Percentiles rank a stretch among this genome's conserved stretches.
Conservation (phyloP, 257 asterid genomes). For the Rubia yunnanensis region DNA sequence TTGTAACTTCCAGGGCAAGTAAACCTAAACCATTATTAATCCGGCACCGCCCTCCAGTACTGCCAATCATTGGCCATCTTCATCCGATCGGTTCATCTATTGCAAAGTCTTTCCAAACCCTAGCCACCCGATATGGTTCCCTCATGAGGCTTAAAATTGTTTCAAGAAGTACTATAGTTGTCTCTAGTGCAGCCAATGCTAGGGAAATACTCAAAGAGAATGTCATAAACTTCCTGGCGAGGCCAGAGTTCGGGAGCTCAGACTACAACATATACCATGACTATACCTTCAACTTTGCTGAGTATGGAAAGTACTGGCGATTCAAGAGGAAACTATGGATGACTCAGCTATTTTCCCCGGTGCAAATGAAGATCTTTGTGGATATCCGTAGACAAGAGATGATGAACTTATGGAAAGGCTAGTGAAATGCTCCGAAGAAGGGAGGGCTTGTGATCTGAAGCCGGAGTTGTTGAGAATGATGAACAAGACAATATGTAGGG, state of each 20-base stretch:
- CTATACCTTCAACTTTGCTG: conserved; percentile 40
- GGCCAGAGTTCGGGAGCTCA: conserved; percentile 33
- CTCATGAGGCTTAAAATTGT: conserved; percentile 39
- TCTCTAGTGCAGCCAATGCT: conserved; percentile 32
- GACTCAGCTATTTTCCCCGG: conserved; percentile 45
- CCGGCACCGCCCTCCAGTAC: background rate
- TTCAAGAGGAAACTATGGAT: conserved; percentile 65
- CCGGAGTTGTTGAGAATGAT: conserved; percentile 35
- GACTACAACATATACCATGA: conserved; percentile 45
- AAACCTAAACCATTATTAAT: background rate
- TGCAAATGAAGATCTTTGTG: conserved; percentile 30
- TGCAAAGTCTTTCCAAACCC: conserved; percentile 5
- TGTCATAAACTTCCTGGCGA: conserved; percentile 34
- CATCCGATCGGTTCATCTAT: background rate
- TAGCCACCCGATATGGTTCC: conserved; percentile 40
- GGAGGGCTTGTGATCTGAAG: conserved; percentile 37
- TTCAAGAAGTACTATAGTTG: conserved; percentile 37
- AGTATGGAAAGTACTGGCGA: conserved; percentile 55
- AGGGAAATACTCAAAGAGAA: conserved; percentile 43
- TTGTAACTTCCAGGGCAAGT: background rate
- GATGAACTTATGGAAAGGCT: conserved; percentile 18
- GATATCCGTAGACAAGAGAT: conserved; percentile 14
- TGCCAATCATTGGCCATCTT: background rate
- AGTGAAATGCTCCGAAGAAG: conserved; percentile 7
- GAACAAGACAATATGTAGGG: conserved; percentile 32